Base-by-base conservation (phyloP, 2,329 filamentous ascomycete species). In the Tolypocladium tundrense region DNA sequence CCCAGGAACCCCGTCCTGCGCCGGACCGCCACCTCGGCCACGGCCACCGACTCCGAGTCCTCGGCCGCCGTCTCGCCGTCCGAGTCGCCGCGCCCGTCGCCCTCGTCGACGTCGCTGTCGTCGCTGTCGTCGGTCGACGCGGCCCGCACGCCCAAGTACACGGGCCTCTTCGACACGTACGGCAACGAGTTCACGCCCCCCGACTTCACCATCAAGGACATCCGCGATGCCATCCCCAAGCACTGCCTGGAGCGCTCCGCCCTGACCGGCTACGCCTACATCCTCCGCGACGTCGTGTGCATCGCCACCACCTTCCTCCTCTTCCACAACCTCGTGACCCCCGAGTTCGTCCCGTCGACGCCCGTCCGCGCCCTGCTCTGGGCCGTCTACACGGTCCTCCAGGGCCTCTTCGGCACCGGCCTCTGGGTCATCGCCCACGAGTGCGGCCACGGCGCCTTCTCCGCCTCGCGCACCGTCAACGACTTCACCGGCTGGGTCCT, bases 391-490 rank as follows among this genome's bases (percentile, higher is more conserved):
- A 91, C 91, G 56, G 75, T 96, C 68, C 70, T 96, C 51, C 94
- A 99, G 79, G 93, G 94, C 66, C 82, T 97, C 59, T 93, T 97
- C 71, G 93, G 83, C 67, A 99, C 94, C 53, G 94, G 94, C 66
- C 73, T 97, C 59, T 99, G 94, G 94, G 91, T 99, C 61, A 79
- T 99, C 64, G 93, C 94, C 60, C 94, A 99, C 77, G 94, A 99
- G 81, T 99, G 94, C 72, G 94, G 94, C 64, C 94, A 99, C 77
- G 90, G 94, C 74, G 88, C 94, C 60, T 97, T 99, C 80, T 97
- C 94, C 50, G 79, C 89, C n/a, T 97, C 90, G 68, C 93, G 90
- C 79, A 78, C 85, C 13, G 76, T 97, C 71, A 97, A 97, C 79
- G 91, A 97, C 75, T 84, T 89, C 33, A 91, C 94, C 59, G 93